phyloP scores from a whole-genome alignment of 2,329 filamentous ascomycete species.

The Simplicillium sp. region DNA sequence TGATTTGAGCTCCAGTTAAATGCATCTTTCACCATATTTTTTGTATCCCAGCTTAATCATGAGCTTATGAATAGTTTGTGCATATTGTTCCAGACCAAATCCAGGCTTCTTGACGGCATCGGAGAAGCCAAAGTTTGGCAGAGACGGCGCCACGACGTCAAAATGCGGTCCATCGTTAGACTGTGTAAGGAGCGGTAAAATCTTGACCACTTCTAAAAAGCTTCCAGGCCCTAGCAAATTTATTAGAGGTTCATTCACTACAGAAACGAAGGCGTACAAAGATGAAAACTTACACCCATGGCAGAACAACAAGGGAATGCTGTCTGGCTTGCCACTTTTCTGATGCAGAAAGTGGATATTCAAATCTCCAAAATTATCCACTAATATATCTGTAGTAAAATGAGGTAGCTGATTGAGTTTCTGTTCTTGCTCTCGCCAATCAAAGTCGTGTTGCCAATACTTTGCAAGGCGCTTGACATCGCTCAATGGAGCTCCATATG shows the following conservation, averaged over 20 bases:
- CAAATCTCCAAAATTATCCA: conserved; percentile 49
- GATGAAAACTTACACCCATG: conserved; percentile 43
- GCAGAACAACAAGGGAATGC: conserved; percentile 57
- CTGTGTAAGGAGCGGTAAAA: conserved; percentile 39
- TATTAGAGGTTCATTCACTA: not conserved
- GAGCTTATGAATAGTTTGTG: conserved; percentile 53
- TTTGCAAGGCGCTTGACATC: conserved; percentile 23
- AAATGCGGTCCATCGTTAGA: conserved; percentile 31
- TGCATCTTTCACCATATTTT: conserved; percentile 17
- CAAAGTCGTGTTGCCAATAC: conserved; percentile 37
- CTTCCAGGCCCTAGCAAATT: conserved; percentile 49
- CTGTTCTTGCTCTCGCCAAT: conserved; percentile 52
- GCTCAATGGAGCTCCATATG: conserved; percentile 19
- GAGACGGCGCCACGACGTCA: conserved; percentile 46
- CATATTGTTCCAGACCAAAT: conserved; percentile 23
- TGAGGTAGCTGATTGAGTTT: conserved; percentile 51
- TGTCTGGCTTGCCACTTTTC: conserved; percentile 34
- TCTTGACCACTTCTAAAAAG: conserved; percentile 56
- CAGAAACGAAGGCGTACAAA: not conserved
- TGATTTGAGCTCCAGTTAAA: not conserved
- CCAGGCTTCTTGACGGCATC: conserved; percentile 16
- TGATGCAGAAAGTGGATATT: conserved; percentile 58
- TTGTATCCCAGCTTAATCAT: conserved; percentile 57
- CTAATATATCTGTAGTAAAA: conserved; percentile 38
- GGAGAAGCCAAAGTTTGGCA: conserved; percentile 42